Evolutionary conservation across 225 moss, liverwort and hornwort genomes (phyloP), one percentile per base, ranked within the genome.

Genomic region (Lunularia cruciata): DNA sequence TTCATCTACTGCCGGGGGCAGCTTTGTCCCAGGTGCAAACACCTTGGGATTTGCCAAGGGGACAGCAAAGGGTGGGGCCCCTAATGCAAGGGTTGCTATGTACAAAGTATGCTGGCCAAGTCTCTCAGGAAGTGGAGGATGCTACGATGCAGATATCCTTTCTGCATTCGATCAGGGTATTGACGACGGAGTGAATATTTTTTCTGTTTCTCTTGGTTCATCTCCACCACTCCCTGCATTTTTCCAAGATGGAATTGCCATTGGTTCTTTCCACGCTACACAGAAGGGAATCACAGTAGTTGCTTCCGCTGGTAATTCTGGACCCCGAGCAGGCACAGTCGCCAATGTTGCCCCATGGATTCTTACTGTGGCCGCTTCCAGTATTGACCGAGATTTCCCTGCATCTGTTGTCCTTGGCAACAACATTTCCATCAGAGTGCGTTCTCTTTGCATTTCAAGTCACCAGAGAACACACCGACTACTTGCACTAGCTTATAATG

Each of bases 91-190:
- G 38, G 56, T 95, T 3, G 92, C 92, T 13, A 80, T 57, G 43
- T 95, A 95, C 78, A 95, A 95, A 71, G 95, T 95, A 28, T 95
- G 95, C 51, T 95, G 92, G 95, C 78, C 84, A 9, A 75, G 68
- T 28, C 8, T 57, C 2, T 31, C 45, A 0, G 78, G 52, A 8
- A 47, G 54, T 42, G 73, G 79, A 12, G 83, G 76, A 47, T 84
- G 84, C 48, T 78, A 77, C 25, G 81, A 81, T 35, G 65, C 81
- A 11, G 81, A 85, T 27, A 76, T 85, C 25, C 60, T 85, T 23
- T 52, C 59, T 15, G 92, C 89, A 2, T 80, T 92, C 67, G 92
- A 95, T 60, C 79, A 85, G 20, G 89, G 81, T 1, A 71, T 87
- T 5, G 67, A 63, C 9, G 92, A 95, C 42, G 95, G 92, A 1